phyloP scores from a whole-genome alignment of 108 stramenopile genomes.

The Mediolabrus comicus region DNA sequence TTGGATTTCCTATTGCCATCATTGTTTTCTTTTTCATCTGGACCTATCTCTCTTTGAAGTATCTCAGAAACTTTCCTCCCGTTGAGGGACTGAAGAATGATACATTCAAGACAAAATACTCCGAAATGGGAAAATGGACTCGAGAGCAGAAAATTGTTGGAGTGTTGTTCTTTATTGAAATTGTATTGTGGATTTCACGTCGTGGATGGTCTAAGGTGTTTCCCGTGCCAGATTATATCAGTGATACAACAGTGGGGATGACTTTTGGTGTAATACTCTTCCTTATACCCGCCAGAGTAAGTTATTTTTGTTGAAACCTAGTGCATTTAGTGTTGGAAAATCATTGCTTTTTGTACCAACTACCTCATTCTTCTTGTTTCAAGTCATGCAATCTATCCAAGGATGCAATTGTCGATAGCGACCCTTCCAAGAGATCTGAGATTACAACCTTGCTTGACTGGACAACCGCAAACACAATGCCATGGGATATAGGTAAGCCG shows the following conservation, averaged over 20 bases:
- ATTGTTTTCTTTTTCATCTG: constrained; percentile 1
- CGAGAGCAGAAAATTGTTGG: constrained; percentile 1
- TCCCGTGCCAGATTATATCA: background rate
- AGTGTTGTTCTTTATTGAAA: background rate
- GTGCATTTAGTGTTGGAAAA: background rate
- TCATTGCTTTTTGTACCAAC: no score
- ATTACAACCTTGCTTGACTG: no score
- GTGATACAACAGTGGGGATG: constrained; percentile 21
- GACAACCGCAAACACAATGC: no score
- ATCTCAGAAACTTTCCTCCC: background rate
- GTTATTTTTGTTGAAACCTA: background rate
- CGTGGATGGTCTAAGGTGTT: constrained; percentile 14
- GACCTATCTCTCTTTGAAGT: constrained; percentile 9
- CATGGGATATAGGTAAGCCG: no score
- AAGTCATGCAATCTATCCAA: no score
- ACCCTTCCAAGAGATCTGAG: no score
- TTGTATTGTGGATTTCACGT: constrained; percentile 15
- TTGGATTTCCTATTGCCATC: constrained; percentile 13
- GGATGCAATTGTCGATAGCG: no score
- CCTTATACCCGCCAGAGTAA: background rate
- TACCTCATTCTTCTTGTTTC: no score
- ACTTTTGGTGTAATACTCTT: constrained; percentile 5
- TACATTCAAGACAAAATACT: constrained; percentile 11
- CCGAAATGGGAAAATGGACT: constrained; percentile 3
- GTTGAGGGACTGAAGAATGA: background rate